These are phyloP conservation scores for Colletotrichum magnum DNA, from an alignment of 2,329 filamentous ascomycete species.

Conservation along the genomic window DNA sequence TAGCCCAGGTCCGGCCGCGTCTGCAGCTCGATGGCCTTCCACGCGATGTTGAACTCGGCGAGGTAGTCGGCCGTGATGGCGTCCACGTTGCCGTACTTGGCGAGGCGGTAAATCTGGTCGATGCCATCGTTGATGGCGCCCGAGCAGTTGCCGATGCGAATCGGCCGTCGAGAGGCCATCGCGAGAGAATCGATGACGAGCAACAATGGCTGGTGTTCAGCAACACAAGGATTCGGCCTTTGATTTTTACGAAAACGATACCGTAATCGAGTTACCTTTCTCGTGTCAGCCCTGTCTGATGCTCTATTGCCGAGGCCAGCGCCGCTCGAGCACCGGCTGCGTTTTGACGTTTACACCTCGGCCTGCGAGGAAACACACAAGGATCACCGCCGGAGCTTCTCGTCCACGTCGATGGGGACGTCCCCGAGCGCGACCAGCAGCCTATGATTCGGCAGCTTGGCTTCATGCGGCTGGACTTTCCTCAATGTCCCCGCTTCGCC, in stretches of 20 bases:
- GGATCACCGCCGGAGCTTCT: slow-evolving; percentile 24
- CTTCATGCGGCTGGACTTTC: slow-evolving; percentile 27
- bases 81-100: slow-evolving; percentile 47
- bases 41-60: slow-evolving; percentile 66
- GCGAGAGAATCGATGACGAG: too few relatives aligned
- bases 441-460: slow-evolving; percentile 20
- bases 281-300: not conserved
- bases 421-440: slow-evolving; percentile 10
- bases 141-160: slow-evolving; percentile 52
- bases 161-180: slow-evolving; percentile 44
- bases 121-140: slow-evolving; percentile 47
- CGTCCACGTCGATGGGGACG: slow-evolving; percentile 3
- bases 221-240: too few relatives aligned
- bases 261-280: not conserved
- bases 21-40: slow-evolving; percentile 53
- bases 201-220: too few relatives aligned
- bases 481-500: not conserved
- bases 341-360: slow-evolving; percentile 9
- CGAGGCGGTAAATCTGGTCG: slow-evolving; percentile 46
- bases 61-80: slow-evolving; percentile 58
- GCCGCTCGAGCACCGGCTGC: not conserved
- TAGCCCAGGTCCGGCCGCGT: slow-evolving; percentile 52
- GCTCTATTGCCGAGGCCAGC: not conserved
- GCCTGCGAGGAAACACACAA: not conserved
- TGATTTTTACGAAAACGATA: slow-evolving; percentile 1